phyloP scores from a whole-genome alignment of 306 rosid genomes.

The Gleditsia sinensis region DNA sequence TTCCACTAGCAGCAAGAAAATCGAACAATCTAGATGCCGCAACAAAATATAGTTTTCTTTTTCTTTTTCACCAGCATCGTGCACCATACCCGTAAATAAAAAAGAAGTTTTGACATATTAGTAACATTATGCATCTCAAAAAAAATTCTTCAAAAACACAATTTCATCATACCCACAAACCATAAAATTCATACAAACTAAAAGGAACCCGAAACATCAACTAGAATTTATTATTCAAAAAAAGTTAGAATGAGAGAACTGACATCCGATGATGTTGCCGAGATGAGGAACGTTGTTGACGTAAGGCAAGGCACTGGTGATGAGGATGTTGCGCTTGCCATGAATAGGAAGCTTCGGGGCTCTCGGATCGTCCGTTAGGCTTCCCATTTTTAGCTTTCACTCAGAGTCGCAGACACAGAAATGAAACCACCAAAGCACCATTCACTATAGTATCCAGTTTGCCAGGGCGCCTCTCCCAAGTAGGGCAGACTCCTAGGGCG shows the following conservation, averaged over 20 bases:
- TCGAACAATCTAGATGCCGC: background rate
- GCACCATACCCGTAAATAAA: background rate
- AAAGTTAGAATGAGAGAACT: background rate
- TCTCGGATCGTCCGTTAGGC: slow-evolving; percentile 19
- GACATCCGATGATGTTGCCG: slow-evolving; percentile 91
- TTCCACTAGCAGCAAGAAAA: background rate
- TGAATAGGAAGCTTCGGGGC: slow-evolving; percentile 66
- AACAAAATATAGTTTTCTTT: background rate
- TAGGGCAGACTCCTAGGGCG: too few relatives aligned
- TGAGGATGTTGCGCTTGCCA: slow-evolving; percentile 86
- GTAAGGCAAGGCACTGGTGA: slow-evolving; percentile 95
- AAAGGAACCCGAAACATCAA: background rate
- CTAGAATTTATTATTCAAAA: too few relatives aligned
- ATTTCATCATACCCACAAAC: background rate
- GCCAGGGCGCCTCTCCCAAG: too few relatives aligned
- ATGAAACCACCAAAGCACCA: too few relatives aligned
- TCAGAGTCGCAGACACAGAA: too few relatives aligned
- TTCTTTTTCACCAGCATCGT: background rate
- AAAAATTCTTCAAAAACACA: background rate
- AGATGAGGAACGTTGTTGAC: slow-evolving; percentile 98
- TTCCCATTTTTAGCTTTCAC: slow-evolving; percentile 21
- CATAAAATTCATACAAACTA: background rate
- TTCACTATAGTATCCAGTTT: too few relatives aligned
- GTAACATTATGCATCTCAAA: background rate
- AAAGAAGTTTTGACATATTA: background rate